phyloP scores from a whole-genome alignment of 306 rosid species.

The Malus sylvestris region DNA sequence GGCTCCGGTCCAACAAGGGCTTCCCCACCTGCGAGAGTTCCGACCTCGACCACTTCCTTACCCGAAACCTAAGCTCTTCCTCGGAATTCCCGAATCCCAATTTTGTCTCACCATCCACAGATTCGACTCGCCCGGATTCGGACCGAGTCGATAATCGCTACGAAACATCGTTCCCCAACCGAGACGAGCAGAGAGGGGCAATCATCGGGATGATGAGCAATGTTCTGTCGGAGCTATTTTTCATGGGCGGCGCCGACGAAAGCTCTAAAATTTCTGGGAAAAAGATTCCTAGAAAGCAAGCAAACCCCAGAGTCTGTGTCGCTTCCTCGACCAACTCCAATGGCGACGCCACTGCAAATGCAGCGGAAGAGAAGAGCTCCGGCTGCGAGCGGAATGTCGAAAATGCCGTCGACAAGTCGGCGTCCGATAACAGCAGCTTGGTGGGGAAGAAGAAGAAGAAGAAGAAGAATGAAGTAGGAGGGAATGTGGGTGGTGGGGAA shows the following conservation, averaged over 20 bases:
- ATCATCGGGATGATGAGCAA: conserved; percentile 26
- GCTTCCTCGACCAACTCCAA: conserved; percentile 14
- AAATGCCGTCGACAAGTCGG: background rate
- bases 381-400: conserved; percentile 14
- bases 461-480: background rate
- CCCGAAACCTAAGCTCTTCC: conserved; percentile 17
- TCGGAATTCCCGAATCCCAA: background rate
- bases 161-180: background rate
- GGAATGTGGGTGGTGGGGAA: conserved; percentile 1
- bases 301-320: conserved; percentile 58
- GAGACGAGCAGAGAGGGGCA: conserved; percentile 3
- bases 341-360: background rate
- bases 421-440: conserved; percentile 12
- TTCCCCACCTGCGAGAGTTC: conserved; percentile 51
- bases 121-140: background rate
- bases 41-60: conserved; percentile 63
- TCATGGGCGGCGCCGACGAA: conserved; percentile 36
- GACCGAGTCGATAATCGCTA: conserved; percentile 4
- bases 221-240: conserved; percentile 67
- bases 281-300: conserved; percentile 67
- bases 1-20: conserved; percentile 83
- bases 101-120: conserved; percentile 10
- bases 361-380: conserved; percentile 10
- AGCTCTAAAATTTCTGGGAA: conserved; percentile 30
- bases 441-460: background rate